These are phyloP conservation scores for Candida patagonica DNA, from an alignment of 805 yeast species.

Conservation along the genomic window DNA sequence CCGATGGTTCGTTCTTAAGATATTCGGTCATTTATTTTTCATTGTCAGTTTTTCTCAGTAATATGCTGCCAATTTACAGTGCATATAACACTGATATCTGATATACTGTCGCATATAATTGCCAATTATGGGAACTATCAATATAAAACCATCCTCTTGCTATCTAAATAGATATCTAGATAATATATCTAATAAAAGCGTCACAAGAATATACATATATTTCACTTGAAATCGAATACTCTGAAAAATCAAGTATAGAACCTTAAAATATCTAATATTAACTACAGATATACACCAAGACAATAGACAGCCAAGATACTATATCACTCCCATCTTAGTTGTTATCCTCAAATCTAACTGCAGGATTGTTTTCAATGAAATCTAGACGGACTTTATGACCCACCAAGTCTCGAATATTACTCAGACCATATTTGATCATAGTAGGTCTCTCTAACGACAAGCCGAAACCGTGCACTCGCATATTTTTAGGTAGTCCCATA, in stretches of 20 bases:
- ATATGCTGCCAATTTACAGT: no score
- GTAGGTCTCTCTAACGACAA: constrained; percentile 96
- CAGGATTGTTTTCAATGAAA: constrained; percentile 92
- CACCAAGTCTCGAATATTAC: constrained; percentile 89
- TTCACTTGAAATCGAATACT: no score
- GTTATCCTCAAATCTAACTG: constrained; percentile 83
- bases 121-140: no score
- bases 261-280: background rate
- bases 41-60: no score
- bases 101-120: no score
- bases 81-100: no score
- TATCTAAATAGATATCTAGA: no score
- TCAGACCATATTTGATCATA: constrained; percentile 94
- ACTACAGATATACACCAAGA: constrained; percentile 2
- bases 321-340: background rate
- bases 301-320: constrained; percentile 2
- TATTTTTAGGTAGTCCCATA: constrained; percentile 92
- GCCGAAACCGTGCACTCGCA: constrained; percentile 97
- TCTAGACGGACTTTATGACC: constrained; percentile 96
- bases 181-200: no score
- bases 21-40: no score
- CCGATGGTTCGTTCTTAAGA: no score
- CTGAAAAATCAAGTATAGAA: background rate
- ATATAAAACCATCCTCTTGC: no score
- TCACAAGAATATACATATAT: no score